Evolutionary conservation across 225 moss, liverwort and hornwort species (phyloP).

Genomic region (Polytrichum commune): DNA sequence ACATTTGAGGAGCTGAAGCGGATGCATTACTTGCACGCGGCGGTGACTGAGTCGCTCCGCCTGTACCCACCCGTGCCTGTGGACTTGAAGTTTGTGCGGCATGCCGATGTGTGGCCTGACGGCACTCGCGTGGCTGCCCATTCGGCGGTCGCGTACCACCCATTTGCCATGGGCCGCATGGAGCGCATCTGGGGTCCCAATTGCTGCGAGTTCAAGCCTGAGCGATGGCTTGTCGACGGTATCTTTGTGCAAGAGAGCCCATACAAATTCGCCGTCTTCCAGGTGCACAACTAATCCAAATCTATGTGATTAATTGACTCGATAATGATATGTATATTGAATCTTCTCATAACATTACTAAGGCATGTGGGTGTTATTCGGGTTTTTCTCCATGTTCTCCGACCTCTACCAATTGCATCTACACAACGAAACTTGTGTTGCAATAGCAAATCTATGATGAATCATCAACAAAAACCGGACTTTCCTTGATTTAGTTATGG

Average conservation of each 20-base stretch:
- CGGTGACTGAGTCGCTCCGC: conserved; percentile 26
- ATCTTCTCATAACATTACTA: too few species aligned
- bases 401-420: too few species aligned
- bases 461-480: too few species aligned
- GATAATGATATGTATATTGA: too few species aligned
- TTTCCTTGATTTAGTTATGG: too few species aligned
- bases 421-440: too few species aligned
- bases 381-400: too few species aligned
- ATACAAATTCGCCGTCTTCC: conserved; percentile 35
- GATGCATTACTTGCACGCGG: conserved; percentile 31
- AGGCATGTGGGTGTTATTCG: too few species aligned
- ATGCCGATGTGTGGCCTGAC: conserved; percentile 39
- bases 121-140: conserved; percentile 19
- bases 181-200: conserved; percentile 44
- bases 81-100: conserved; percentile 15
- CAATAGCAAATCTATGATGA: too few species aligned
- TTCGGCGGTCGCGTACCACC: conserved; percentile 22
- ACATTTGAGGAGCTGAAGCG: conserved; percentile 21
- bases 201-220: conserved; percentile 27
- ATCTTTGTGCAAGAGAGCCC: conserved; percentile 21
- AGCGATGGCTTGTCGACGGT: conserved; percentile 25
- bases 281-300: conserved; percentile 13
- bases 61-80: conserved; percentile 37
- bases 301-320: too few species aligned
- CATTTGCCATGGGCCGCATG: conserved; percentile 42